Evolutionary conservation across 371 early-diverging fungal genomes (phyloP).

Genomic region (Mucor piriformis): DNA sequence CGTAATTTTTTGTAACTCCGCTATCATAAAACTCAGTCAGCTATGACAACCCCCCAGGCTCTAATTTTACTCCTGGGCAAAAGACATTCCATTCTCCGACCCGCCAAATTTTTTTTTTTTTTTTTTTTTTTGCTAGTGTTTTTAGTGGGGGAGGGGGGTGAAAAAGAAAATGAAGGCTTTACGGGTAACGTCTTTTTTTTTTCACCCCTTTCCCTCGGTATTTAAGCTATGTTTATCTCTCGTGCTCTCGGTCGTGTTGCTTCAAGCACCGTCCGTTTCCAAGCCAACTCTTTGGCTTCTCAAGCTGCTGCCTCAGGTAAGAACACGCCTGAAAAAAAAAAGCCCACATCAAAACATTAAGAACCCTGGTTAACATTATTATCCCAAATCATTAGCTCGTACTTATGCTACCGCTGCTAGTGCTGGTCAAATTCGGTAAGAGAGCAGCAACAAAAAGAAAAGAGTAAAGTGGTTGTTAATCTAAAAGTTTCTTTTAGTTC

Average conservation of each 20-base stretch:
- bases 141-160: neutral
- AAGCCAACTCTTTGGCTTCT: constrained; percentile 25
- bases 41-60: constrained; percentile 1
- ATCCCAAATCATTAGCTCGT: constrained; percentile 27
- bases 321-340: neutral
- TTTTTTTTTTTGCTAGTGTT: neutral
- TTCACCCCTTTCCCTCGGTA: constrained; percentile 29
- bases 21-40: too few relatives aligned
- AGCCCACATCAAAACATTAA: neutral
- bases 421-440: constrained; percentile 45
- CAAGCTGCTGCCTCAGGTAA: constrained; percentile 32
- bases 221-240: constrained; percentile 38
- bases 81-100: neutral
- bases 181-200: constrained; percentile 16
- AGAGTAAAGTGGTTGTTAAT: neutral
- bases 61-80: neutral
- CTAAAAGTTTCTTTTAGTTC: constrained; percentile 3
- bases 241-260: constrained; percentile 44
- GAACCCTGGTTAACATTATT: constrained; percentile 8
- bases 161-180: constrained; percentile 14
- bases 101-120: too few relatives aligned
- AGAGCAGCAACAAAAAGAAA: neutral
- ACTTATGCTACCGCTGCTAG: constrained; percentile 38
- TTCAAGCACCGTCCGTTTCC: constrained; percentile 36
- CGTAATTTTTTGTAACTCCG: neutral